These are phyloP conservation scores for Malassezia japonica DNA, from an alignment of 1,284 basidiomycete species.

Conservation along the genomic window DNA sequence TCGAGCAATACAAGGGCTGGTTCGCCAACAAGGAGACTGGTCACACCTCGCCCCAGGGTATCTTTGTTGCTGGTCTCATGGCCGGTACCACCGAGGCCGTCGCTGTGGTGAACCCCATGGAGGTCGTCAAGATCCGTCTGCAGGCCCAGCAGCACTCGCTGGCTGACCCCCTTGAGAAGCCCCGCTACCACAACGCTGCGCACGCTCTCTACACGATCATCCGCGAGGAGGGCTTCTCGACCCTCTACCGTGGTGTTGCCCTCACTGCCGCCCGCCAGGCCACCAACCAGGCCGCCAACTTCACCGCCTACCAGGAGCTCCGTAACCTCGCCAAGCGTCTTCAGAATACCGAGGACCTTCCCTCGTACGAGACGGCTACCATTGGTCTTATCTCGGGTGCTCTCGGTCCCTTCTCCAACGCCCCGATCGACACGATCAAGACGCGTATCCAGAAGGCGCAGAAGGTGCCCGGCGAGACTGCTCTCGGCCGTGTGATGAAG, in stretches of 20 bases:
- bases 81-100: constrained; percentile 87
- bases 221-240: constrained; percentile 74
- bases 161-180: constrained; percentile 85
- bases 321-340: constrained; percentile 67
- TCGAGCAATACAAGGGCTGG: constrained; percentile 83
- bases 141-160: constrained; percentile 97
- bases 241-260: constrained; percentile 81
- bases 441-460: constrained; percentile 73
- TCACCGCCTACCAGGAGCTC: constrained; percentile 94
- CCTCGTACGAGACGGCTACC: constrained; percentile 75
- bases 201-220: constrained; percentile 94
- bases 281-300: constrained; percentile 97
- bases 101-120: constrained; percentile 93
- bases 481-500: constrained; percentile 61
- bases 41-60: constrained; percentile 61
- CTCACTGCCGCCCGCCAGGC: constrained; percentile 91
- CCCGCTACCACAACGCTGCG: constrained; percentile 88
- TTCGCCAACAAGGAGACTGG: constrained; percentile 68
- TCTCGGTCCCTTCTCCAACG: constrained; percentile 90
- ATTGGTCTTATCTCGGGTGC: constrained; percentile 93
- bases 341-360: constrained; percentile 59
- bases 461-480: constrained; percentile 65
- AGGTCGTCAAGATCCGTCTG: constrained; percentile 96
- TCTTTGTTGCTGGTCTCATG: constrained; percentile 74
- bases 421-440: constrained; percentile 95